Conservation (phyloP, 2,329 filamentous ascomycete species). For the Aureobasidium musti region DNA sequence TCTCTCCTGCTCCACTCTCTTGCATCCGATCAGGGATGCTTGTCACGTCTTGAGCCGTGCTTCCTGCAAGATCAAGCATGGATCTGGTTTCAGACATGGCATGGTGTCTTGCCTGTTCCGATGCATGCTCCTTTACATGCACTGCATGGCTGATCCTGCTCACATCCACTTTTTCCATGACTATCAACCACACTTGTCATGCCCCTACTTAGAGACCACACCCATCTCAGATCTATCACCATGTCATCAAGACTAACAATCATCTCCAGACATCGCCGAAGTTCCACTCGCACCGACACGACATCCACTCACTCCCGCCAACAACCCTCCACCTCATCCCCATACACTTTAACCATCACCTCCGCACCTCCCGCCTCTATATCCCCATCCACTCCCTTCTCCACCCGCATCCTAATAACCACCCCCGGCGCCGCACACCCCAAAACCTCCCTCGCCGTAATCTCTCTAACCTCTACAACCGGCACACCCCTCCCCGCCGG, state of each 20-base stretch:
- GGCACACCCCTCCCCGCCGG: conserved; percentile 14
- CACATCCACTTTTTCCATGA: no score
- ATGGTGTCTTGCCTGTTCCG: neutral
- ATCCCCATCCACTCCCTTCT: neutral
- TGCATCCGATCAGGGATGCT: neutral
- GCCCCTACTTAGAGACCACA: neutral
- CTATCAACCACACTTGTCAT: neutral
- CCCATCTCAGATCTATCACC: no score
- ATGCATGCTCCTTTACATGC: neutral
- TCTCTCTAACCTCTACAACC: neutral
- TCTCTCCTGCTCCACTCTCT: neutral
- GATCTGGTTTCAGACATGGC: neutral
- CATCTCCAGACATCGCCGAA: neutral
- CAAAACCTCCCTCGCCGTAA: conserved; percentile 5
- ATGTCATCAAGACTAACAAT: conserved; percentile 2
- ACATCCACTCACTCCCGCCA: neutral
- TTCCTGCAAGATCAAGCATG: conserved; percentile 14
- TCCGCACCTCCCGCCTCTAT: neutral
- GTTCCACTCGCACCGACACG: conserved; percentile 5
- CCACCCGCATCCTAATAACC: conserved; percentile 2
- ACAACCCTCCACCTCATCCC: neutral
- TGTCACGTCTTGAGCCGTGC: neutral
- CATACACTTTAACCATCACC: conserved; percentile 10
- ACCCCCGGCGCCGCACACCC: neutral
- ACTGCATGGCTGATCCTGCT: neutral